Percentiles rank a stretch among this genome's conserved stretches.
phyloP scores from a whole-genome alignment of 257 asterid genomes.

The Solanum virginianum region DNA sequence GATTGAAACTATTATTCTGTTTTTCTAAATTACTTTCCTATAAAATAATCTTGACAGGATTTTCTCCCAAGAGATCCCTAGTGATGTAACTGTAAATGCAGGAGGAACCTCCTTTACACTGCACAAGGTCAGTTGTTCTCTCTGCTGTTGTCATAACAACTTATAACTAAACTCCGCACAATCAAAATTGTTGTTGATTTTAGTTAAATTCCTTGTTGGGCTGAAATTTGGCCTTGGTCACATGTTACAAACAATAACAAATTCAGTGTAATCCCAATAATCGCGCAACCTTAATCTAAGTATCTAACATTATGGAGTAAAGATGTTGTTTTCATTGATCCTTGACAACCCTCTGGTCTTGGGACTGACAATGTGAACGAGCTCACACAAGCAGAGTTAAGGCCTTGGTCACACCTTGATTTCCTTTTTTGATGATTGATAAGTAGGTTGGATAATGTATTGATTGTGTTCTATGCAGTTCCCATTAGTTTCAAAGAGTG shows the following conservation, averaged over 20 bases:
- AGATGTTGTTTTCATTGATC: neutral
- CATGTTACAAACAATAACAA: neutral
- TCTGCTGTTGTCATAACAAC: neutral
- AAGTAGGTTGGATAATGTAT: neutral
- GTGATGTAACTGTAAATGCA: conserved; percentile 59
- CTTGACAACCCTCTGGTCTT: neutral
- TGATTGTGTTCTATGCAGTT: conserved; percentile 29
- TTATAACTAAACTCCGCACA: neutral
- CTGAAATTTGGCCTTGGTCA: neutral
- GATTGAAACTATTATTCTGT: neutral
- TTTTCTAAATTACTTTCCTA: neutral
- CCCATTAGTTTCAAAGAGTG: conserved; percentile 78
- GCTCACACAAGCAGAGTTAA: neutral
- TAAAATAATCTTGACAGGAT: conserved; percentile 40
- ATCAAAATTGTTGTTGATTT: neutral
- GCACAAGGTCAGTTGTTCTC: conserved; percentile 48
- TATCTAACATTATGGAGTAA: neutral
- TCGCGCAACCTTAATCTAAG: neutral
- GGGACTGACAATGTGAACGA: neutral
- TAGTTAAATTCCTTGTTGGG: neutral
- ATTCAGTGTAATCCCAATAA: neutral
- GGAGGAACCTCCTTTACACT: conserved; percentile 61
- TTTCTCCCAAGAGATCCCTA: conserved; percentile 71
- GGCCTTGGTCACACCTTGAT: neutral
- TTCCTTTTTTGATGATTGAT: neutral